phyloP scores from a whole-genome alignment of 148 eudicot genomes.

The Camellia japonica region DNA sequence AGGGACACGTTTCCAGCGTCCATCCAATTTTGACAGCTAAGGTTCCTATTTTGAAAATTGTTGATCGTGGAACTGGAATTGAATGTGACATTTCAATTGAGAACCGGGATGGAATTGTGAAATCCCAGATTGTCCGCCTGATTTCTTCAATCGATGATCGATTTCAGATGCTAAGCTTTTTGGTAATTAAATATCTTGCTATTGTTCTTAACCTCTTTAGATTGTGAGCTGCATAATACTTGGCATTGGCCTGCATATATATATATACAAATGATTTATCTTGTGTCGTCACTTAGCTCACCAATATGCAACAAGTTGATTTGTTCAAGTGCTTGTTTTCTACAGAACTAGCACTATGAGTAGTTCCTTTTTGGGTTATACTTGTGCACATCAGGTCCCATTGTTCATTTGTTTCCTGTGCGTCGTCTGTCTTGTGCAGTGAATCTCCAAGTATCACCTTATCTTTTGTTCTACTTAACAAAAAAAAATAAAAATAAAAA shows the following conservation, averaged over 20 bases:
- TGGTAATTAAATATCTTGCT: slow-evolving; percentile 49
- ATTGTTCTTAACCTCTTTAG: background rate
- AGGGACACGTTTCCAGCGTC: slow-evolving; percentile 55
- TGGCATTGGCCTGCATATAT: slow-evolving; percentile 1
- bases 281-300: background rate
- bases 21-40: slow-evolving; percentile 63
- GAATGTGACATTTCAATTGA: slow-evolving; percentile 96
- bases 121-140: slow-evolving; percentile 62
- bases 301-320: background rate
- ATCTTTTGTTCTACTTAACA: background rate
- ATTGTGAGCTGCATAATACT: background rate
- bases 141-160: slow-evolving; percentile 76
- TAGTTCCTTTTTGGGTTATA: background rate
- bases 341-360: background rate
- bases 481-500: no score
- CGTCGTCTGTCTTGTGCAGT: background rate
- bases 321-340: background rate
- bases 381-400: background rate
- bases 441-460: background rate
- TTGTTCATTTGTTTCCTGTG: background rate
- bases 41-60: slow-evolving; percentile 86
- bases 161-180: slow-evolving; percentile 73
- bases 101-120: slow-evolving; percentile 76
- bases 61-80: slow-evolving; percentile 76
- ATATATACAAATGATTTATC: background rate